Evolutionary conservation across 768 basidiomycete genomes (phyloP), one percentile per base, ranked within the genome.

Genomic region (Hericium coralloides): DNA sequence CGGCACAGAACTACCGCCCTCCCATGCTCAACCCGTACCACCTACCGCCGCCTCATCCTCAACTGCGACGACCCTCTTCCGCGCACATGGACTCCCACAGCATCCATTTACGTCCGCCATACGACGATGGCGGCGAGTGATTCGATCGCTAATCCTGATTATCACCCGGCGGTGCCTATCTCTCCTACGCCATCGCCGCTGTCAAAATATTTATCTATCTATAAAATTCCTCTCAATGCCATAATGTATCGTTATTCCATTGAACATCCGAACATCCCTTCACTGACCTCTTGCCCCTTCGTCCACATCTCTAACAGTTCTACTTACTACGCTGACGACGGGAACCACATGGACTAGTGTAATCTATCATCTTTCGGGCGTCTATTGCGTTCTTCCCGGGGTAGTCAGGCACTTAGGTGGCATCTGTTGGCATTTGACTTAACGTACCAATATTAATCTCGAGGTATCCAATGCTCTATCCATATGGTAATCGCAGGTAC

Each of bases 11-110:
- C 20, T 54, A 26, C 50, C 57, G 60, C 50, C 17, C 81, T 75
- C 67, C 72, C 70, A 56, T 70, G 79, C 38, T 69, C 78, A 52
- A 73, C 72, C 31, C 74, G 79, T 58, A 76, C 76, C 60, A 76
- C 77, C 57, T 70, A 72, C 50, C 80, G 78, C 66, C 76, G 79
- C 56, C 73, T 77, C 12, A 74, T 76, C 59, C 74, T 71, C 12
- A 73, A 70, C 41, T 69, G 67, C 55, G 66, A 36, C 61, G 62
- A 7, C 55, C 56, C 38, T 55, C 63, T 4, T 56, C 63, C n/a
- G 58, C 63, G 31, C 61, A 62, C n/a, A 37, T 57, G 38, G 2
- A 49, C 12, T 61, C 18, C 25, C 22, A 60, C 26, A 36, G 52
- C 4, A 54, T 56, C 26, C 61, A 60, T 52, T 50, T 60, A 52